Evolutionary conservation across 306 rosid species (phyloP).

Genomic region (Abrus pulchellus): DNA sequence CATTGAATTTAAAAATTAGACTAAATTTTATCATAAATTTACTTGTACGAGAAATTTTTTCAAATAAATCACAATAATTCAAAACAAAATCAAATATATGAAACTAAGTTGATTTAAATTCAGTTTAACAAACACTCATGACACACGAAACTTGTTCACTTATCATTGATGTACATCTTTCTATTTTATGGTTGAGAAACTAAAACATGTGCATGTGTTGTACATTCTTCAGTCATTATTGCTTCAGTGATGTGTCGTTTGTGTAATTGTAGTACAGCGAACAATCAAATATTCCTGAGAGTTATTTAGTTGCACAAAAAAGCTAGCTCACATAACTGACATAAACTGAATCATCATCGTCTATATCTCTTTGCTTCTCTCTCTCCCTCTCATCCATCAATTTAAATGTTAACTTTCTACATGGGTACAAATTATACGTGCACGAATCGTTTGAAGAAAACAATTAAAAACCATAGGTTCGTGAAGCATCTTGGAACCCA

Average conservation of each 20-base stretch:
- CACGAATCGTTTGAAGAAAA: constrained; percentile 12
- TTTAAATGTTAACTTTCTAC: background rate
- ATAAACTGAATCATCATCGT: background rate
- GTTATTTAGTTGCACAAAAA: background rate
- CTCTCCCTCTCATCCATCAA: constrained; percentile 30
- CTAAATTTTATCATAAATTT: too few relatives aligned
- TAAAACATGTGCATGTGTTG: background rate
- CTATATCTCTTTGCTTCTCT: background rate
- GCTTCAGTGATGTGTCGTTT: background rate
- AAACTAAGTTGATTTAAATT: too few relatives aligned
- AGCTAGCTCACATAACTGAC: background rate
- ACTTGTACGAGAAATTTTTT: too few relatives aligned
- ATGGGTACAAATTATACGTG: background rate
- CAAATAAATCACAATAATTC: too few relatives aligned
- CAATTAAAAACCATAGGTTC: background rate
- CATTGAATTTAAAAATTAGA: too few relatives aligned
- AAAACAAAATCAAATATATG: too few relatives aligned
- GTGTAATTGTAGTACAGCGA: constrained; percentile 22
- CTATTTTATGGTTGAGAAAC: background rate
- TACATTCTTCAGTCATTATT: constrained; percentile 19
- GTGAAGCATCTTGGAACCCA: constrained; percentile 11
- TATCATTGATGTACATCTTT: background rate
- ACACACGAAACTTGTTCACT: background rate
- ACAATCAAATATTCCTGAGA: constrained; percentile 32
- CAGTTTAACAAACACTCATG: too few relatives aligned